Conservation (phyloP, 352 stramenopile species). For the Pythium aquatile region DNA sequence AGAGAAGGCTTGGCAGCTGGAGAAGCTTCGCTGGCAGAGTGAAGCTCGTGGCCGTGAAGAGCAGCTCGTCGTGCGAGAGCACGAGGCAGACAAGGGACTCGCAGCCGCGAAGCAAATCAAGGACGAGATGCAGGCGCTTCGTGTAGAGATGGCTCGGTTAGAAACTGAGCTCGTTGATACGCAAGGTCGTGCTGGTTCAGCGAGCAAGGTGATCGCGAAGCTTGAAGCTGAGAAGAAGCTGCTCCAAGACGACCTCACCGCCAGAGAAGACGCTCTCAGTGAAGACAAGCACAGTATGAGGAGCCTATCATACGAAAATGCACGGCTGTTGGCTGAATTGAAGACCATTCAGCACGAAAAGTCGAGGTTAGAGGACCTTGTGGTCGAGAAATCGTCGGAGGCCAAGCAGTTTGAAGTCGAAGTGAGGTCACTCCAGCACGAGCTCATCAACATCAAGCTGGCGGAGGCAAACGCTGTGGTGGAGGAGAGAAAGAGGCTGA, state of each 20-base stretch:
- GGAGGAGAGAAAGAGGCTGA: conserved; percentile 48
- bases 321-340: conserved; percentile 17
- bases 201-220: conserved; percentile 4
- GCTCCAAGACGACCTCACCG: conserved; percentile 5
- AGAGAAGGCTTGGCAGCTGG: conserved; percentile 45
- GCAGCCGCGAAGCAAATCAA: conserved; percentile 8
- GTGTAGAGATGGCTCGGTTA: conserved; percentile 11
- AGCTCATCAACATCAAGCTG: conserved; percentile 56
- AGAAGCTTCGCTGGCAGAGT: conserved; percentile 32
- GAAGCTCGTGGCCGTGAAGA: conserved; percentile 29
- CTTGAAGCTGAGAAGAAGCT: conserved; percentile 18
- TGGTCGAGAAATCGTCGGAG: conserved; percentile 13
- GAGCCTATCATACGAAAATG: conserved; percentile 27
- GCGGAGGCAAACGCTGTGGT: conserved; percentile 52
- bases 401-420: conserved; percentile 30
- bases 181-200: neutral
- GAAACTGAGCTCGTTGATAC: conserved; percentile 15
- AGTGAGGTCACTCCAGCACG: conserved; percentile 42
- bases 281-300: conserved; percentile 30
- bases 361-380: conserved; percentile 18
- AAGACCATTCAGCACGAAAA: conserved; percentile 15
- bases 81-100: conserved; percentile 5
- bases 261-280: conserved; percentile 12
- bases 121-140: conserved; percentile 11
- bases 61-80: conserved; percentile 35